Evolutionary conservation across 1,139 yeast species (phyloP), one percentile per base, ranked within the genome.

Genomic region (Hansenula lynferdii): DNA sequence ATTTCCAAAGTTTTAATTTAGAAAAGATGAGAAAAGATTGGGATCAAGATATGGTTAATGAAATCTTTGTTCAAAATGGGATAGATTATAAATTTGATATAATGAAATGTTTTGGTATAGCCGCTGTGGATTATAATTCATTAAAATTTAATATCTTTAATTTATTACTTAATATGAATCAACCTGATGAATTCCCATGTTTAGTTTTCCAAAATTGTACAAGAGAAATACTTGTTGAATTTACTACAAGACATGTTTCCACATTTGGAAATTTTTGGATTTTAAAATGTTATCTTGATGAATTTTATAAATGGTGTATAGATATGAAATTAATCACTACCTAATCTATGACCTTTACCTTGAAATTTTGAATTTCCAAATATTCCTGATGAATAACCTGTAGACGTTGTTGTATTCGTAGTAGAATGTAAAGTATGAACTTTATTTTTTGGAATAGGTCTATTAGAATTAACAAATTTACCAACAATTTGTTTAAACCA

Each of bases 291-390:
- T 51, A 47, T 36, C 23, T 51, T n/a, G 50, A 49, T 28, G 57
- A 52, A 35, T 50, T 49, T 30, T 35, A 44, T 15, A 45, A 37
- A 19, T 49, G 49, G 34, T 17, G 48, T 17, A 6, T 48, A 17
- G 51, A 52, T 17, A 30, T 42, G 39, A 21, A 38, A 45, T 28
- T 41, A 43, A 15, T 50, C 31, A 33, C 31, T 24, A 11, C 59
- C 59, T 15, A 55, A 36, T 45, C 56, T 53, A 36, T 50, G 42
- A 3, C 59, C 59, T 22, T 44, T 52, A 4, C 59, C 59, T 35
- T 42, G 42, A 52, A 3, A 45, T 34, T 12, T 30, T 29, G 11
- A 38, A 36, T 20, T 41, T 31, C 49, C 47, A 12, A 23, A 31
- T 11, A 23, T 31, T n/a, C n/a, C n/a, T n/a, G n/a, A 18, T 27